Evolutionary conservation across 176 grass and related monocot species (phyloP).

Genomic region (Zoysia pacifica): DNA sequence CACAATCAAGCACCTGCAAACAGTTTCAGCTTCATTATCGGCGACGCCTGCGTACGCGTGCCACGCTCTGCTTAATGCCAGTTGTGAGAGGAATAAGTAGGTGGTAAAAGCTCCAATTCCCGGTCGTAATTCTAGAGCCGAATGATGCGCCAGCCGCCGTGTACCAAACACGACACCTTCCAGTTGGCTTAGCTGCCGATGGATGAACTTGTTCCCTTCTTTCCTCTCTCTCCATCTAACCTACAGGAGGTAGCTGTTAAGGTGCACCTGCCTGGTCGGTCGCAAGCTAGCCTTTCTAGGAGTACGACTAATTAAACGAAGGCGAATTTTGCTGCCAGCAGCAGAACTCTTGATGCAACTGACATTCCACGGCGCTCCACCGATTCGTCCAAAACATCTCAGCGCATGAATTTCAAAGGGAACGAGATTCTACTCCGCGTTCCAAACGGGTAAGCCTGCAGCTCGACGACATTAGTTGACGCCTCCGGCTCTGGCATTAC

Average conservation of each 20-base stretch:
- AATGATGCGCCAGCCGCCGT: constrained; percentile 29
- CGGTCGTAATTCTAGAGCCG: constrained; percentile 51
- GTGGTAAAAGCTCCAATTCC: constrained; percentile 52
- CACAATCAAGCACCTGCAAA: too few relatives aligned
- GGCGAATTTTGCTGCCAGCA: constrained; percentile 22
- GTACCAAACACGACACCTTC: constrained; percentile 35
- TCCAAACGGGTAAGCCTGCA: neutral
- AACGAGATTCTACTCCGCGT: neutral
- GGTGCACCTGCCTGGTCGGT: neutral
- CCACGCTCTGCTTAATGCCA: constrained; percentile 19
- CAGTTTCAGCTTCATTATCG: too few relatives aligned
- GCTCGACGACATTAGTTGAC: neutral
- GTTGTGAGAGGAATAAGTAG: constrained; percentile 40
- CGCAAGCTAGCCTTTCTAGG: neutral
- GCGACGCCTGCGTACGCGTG: neutral
- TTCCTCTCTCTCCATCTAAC: constrained; percentile 28
- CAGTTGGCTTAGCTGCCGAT: constrained; percentile 1
- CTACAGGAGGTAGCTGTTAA: constrained; percentile 20
- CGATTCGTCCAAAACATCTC: neutral
- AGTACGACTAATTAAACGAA: constrained; percentile 11
- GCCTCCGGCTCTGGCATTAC: neutral
- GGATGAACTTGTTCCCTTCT: constrained; percentile 45
- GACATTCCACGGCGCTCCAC: neutral
- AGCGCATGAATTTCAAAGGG: neutral
- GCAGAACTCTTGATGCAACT: neutral